Percentiles rank a stretch among this genome's conserved stretches.
Evolutionary conservation across 1,139 yeast genomes (phyloP).

Genomic region (Debaryomyces singareniensis): DNA sequence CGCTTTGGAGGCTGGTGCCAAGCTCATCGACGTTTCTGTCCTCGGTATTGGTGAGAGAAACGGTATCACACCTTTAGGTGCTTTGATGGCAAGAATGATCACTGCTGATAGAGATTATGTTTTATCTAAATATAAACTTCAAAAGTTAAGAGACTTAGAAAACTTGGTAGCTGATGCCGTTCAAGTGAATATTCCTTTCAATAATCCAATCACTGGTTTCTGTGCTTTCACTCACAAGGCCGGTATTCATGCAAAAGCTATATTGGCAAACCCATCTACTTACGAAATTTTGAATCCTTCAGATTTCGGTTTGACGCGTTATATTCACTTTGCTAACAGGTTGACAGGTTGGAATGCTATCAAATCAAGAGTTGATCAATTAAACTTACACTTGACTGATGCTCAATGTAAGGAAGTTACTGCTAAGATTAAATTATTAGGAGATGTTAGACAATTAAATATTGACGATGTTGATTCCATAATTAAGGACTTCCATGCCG

Average conservation of each 20-base stretch:
- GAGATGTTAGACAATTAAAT: slow-evolving; percentile 90
- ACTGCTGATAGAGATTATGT: slow-evolving; percentile 98
- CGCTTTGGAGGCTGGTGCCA: slow-evolving; percentile 97
- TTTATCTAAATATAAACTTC: slow-evolving; percentile 88
- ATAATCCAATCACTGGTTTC: slow-evolving; percentile 98
- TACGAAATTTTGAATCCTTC: slow-evolving; percentile 93
- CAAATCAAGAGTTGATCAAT: slow-evolving; percentile 95
- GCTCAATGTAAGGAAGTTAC: slow-evolving; percentile 95
- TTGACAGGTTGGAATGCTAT: slow-evolving; percentile 99
- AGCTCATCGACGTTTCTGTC: slow-evolving; percentile 89
- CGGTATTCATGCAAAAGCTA: slow-evolving; percentile 98
- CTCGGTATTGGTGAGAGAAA: slow-evolving; percentile 98
- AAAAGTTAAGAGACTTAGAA: slow-evolving; percentile 93
- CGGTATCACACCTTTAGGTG: slow-evolving; percentile 97
- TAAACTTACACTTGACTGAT: slow-evolving; percentile 83
- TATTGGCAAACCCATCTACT: slow-evolving; percentile 95
- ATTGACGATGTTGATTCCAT: slow-evolving; percentile 97
- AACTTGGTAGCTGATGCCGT: slow-evolving; percentile 96
- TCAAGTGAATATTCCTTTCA: slow-evolving; percentile 94
- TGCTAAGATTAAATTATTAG: slow-evolving; percentile 83
- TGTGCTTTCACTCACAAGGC: slow-evolving; percentile 99
- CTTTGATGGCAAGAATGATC: slow-evolving; percentile 98
- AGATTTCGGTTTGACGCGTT: slow-evolving; percentile 92
- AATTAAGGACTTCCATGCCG: slow-evolving; percentile 88
- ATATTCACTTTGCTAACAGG: slow-evolving; percentile 95